Percentiles rank a stretch among this genome's conserved stretches.
These are phyloP conservation scores for Gossypium arboreum DNA, from an alignment of 345 rosid genomes.

Conservation along the genomic window DNA sequence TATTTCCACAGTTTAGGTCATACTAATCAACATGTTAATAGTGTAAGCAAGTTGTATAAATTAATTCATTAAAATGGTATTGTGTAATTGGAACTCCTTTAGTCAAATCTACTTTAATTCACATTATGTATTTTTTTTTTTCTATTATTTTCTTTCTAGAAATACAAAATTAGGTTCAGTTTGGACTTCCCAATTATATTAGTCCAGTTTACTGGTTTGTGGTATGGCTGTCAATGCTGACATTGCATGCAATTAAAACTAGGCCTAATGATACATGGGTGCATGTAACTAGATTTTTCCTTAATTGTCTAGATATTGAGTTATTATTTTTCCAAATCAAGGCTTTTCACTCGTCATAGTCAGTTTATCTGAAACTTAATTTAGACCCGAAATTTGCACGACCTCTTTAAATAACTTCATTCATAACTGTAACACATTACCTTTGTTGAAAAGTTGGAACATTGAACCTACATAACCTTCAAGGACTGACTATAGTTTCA, in stretches of 20 bases:
- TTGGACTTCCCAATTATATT: not conserved
- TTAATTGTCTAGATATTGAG: not conserved
- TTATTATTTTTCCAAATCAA: not conserved
- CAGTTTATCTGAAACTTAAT: not conserved
- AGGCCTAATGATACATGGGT: not conserved
- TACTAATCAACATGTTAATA: too few species aligned
- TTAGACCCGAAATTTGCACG: not conserved
- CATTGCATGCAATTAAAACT: not conserved
- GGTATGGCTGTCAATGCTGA: not conserved
- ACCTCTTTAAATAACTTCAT: not conserved
- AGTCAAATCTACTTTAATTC: too few species aligned
- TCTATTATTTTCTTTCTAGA: not conserved
- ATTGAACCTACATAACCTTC: slow-evolving; percentile 15
- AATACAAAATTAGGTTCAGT: not conserved
- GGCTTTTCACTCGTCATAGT: not conserved
- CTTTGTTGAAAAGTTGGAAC: not conserved
- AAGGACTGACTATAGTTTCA: not conserved
- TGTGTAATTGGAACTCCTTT: too few species aligned
- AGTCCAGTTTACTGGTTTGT: not conserved
- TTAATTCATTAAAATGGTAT: too few species aligned
- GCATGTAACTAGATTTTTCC: not conserved
- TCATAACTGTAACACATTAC: not conserved
- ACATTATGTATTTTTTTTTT: too few species aligned
- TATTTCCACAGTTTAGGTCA: too few species aligned
- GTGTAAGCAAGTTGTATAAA: too few species aligned